A percentile compares a stretch with the other conserved stretches of the same genome.
phyloP scores from a whole-genome alignment of 108 stramenopile genomes.

The Parietichytrium sp. region DNA sequence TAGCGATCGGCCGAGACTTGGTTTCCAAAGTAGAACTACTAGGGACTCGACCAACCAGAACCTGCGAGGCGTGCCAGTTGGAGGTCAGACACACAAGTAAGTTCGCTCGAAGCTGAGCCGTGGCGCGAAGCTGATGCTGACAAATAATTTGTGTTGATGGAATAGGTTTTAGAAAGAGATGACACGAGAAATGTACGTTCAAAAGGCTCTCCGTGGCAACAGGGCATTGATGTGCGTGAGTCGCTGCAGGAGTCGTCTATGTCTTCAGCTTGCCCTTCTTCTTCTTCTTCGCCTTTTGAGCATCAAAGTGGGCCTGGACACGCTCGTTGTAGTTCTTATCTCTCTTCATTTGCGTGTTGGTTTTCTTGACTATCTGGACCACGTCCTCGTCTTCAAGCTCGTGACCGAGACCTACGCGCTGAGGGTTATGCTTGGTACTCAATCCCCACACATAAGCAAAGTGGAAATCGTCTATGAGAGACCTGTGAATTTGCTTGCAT shows the following conservation, averaged over 20 bases:
- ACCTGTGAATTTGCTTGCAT: constrained; percentile 52
- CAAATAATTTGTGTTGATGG: too few relatives aligned
- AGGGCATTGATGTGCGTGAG: neutral
- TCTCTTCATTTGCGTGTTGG: constrained; percentile 86
- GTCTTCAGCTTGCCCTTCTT: constrained; percentile 34
- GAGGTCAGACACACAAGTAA: too few relatives aligned
- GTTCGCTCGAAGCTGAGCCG: too few relatives aligned
- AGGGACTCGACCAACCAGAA: too few relatives aligned
- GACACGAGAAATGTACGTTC: too few relatives aligned
- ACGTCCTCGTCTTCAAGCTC: constrained; percentile 94
- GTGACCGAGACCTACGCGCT: constrained; percentile 90
- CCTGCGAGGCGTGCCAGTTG: too few relatives aligned
- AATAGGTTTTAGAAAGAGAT: too few relatives aligned
- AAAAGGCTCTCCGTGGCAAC: neutral
- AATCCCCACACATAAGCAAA: constrained; percentile 98
- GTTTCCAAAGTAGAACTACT: too few relatives aligned
- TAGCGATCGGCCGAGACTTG: too few relatives aligned
- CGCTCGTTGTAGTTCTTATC: constrained; percentile 63
- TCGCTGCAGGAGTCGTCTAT: neutral
- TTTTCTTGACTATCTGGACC: constrained; percentile 92
- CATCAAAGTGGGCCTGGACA: constrained; percentile 71
- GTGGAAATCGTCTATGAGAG: constrained; percentile 76
- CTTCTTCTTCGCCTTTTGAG: constrained; percentile 69
- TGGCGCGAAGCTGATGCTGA: too few relatives aligned
- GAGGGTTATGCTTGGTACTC: constrained; percentile 89